Evolutionary conservation across 2,329 filamentous ascomycete species (phyloP).

Genomic region (Hansfordia pulvinata): DNA sequence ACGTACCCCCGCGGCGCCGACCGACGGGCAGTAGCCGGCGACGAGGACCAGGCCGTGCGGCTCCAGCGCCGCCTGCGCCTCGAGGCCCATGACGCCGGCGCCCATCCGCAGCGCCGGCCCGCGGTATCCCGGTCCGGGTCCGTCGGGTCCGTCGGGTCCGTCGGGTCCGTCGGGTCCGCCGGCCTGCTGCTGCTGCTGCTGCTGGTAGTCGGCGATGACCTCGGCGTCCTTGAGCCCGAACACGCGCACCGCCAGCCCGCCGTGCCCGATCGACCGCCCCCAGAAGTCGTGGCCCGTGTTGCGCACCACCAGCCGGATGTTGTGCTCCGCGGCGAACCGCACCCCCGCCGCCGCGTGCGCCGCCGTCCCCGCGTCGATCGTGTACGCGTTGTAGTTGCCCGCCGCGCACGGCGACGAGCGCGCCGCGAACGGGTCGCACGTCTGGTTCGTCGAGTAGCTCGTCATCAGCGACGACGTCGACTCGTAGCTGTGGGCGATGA

Average conservation of each 20-base stretch:
- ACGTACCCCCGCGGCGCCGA: conserved; percentile 25
- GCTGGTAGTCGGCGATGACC: conserved; percentile 6
- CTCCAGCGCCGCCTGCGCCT: conserved; percentile 4
- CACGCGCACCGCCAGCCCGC: conserved; percentile 25
- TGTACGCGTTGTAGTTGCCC: background rate
- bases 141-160: no score
- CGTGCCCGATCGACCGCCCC: conserved; percentile 23
- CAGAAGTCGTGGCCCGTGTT: conserved; percentile 24
- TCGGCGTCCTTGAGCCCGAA: conserved; percentile 22
- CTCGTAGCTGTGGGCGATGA: conserved; percentile 4
- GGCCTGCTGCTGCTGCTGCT: no score
- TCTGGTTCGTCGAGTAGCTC: conserved; percentile 9
- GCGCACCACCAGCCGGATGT: conserved; percentile 9
- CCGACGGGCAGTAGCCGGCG: conserved; percentile 6
- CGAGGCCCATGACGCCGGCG: conserved; percentile 7
- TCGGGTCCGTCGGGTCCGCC: no score
- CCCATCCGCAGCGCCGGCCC: conserved; percentile 8
- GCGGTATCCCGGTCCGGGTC: conserved; percentile 2
- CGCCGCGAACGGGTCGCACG: conserved; percentile 4
- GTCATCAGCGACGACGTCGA: conserved; percentile 12
- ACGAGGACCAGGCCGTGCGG: conserved; percentile 5
- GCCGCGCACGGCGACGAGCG: background rate
- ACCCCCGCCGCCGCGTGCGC: background rate
- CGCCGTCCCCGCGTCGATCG: background rate
- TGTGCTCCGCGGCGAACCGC: background rate